phyloP scores from a whole-genome alignment of 2,329 filamentous ascomycete genomes.

The Fulvia fulva region DNA sequence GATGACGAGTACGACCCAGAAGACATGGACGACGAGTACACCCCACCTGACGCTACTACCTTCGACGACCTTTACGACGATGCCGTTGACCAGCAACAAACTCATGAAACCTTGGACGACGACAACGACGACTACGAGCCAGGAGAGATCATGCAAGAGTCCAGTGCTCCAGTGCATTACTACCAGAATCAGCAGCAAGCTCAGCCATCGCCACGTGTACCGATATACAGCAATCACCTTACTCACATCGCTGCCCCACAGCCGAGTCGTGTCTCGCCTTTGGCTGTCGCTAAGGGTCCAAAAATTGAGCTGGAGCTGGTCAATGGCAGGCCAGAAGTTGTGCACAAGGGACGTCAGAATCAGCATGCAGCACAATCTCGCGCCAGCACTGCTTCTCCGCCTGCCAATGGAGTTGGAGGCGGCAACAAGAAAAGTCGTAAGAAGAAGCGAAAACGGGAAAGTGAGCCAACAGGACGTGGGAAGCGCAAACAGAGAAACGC shows the following conservation, averaged over 20 bases:
- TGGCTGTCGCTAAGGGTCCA: conserved; percentile 51
- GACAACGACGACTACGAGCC: conserved; percentile 37
- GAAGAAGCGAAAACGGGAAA: conserved; percentile 36
- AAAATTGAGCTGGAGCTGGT: conserved; percentile 46
- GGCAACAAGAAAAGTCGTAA: conserved; percentile 29
- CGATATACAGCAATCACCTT: conserved; percentile 64
- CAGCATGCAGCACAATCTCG: conserved; percentile 23
- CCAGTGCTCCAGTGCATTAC: conserved; percentile 16
- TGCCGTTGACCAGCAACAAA: conserved; percentile 15
- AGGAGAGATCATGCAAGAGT: conserved; percentile 32
- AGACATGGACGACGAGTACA: conserved; percentile 33
- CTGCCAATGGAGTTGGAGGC: conserved; percentile 16
- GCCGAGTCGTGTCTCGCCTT: conserved; percentile 63
- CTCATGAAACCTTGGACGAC: conserved; percentile 23
- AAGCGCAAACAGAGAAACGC: conserved; percentile 33
- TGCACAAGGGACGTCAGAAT: conserved; percentile 23
- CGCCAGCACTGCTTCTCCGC: conserved; percentile 29
- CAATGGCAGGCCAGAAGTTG: conserved; percentile 33
- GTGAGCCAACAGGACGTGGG: conserved; percentile 15
- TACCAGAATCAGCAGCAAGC: conserved; percentile 15
- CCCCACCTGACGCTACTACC: conserved; percentile 28
- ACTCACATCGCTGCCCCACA: conserved; percentile 66
- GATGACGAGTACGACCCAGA: conserved; percentile 25
- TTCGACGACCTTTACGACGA: conserved; percentile 23
- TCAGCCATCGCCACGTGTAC: conserved; percentile 48